These are phyloP conservation scores for Aspergillus proliferans DNA, from an alignment of 2,329 filamentous ascomycete genomes.

Conservation along the genomic window DNA sequence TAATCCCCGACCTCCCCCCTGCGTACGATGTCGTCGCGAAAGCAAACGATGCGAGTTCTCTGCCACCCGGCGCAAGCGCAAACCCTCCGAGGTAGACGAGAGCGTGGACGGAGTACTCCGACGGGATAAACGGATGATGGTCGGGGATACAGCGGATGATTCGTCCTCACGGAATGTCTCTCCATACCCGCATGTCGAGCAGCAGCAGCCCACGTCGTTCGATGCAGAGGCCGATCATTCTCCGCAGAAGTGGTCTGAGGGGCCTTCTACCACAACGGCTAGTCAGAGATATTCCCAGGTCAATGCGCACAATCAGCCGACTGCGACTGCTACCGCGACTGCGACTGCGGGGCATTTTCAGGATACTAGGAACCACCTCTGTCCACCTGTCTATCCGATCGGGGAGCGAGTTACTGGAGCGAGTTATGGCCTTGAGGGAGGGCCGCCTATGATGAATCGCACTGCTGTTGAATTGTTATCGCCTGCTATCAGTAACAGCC, in stretches of 20 bases:
- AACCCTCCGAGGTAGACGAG: slow-evolving; percentile 50
- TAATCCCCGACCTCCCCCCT: slow-evolving; percentile 88
- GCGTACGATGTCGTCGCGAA: slow-evolving; percentile 86
- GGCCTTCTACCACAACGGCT: slow-evolving; percentile 9
- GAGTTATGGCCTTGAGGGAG: slow-evolving; percentile 40
- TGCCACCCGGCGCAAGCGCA: slow-evolving; percentile 85
- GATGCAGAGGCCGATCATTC: slow-evolving; percentile 18
- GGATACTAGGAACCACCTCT: slow-evolving; percentile 21
- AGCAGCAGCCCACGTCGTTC: slow-evolving; percentile 19
- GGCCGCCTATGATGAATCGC: slow-evolving; percentile 54
- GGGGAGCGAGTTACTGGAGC: slow-evolving; percentile 18
- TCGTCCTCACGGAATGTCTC: slow-evolving; percentile 20
- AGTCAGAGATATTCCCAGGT: slow-evolving; percentile 14
- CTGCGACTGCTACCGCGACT: slow-evolving; percentile 4
- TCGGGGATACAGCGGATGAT: slow-evolving; percentile 35
- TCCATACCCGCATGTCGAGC: slow-evolving; percentile 15
- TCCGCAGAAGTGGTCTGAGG: slow-evolving; percentile 27
- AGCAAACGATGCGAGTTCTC: slow-evolving; percentile 97
- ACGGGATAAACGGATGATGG: slow-evolving; percentile 49
- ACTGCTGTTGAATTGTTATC: slow-evolving; percentile 55
- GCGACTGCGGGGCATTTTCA: slow-evolving; percentile 21
- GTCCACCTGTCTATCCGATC: slow-evolving; percentile 18
- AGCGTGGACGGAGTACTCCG: slow-evolving; percentile 35
- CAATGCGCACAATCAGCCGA: slow-evolving; percentile 3
- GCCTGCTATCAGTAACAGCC: slow-evolving; percentile 75